A percentile compares a stretch with the other conserved stretches of the same genome.
phyloP scores from a whole-genome alignment of 192 early-diverging fungal species.

The Gigaspora rosea region DNA sequence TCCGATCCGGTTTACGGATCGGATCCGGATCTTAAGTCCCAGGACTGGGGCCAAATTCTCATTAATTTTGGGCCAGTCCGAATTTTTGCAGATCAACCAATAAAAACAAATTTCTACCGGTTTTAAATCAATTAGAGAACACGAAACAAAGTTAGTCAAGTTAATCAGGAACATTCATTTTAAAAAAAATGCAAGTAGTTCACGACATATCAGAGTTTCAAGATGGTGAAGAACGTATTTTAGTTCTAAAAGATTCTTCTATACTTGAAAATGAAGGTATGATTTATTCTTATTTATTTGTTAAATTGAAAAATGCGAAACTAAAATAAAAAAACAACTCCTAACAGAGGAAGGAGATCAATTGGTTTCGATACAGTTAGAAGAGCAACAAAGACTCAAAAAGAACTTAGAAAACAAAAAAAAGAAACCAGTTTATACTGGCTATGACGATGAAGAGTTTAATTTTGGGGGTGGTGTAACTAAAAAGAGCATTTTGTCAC shows the following conservation, averaged over 20 bases:
- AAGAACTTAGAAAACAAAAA: slow-evolving; percentile 78
- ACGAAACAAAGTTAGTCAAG: too few species aligned
- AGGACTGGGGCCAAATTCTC: too few species aligned
- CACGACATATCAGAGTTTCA: slow-evolving; percentile 71
- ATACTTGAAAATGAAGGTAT: slow-evolving; percentile 63
- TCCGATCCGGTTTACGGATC: too few species aligned
- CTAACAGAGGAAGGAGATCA: slow-evolving; percentile 66
- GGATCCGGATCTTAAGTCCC: too few species aligned
- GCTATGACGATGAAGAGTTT: slow-evolving; percentile 78
- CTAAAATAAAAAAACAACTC: slow-evolving; percentile 2
- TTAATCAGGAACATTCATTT: neutral
- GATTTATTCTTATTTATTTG: neutral
- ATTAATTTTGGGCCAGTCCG: too few species aligned
- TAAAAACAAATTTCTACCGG: too few species aligned
- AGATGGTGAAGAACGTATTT: slow-evolving; percentile 71
- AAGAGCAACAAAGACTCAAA: slow-evolving; percentile 64
- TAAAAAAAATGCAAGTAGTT: slow-evolving; percentile 57
- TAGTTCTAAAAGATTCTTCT: slow-evolving; percentile 82
- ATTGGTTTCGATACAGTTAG: slow-evolving; percentile 67
- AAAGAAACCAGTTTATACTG: slow-evolving; percentile 65
- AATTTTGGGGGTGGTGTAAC: slow-evolving; percentile 39
- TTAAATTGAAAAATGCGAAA: neutral
- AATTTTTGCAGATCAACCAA: too few species aligned
- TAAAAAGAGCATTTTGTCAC: slow-evolving; percentile 60
- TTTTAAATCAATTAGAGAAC: too few species aligned